Percentiles rank a stretch among this genome's conserved stretches.
These are phyloP conservation scores for Pyrus pyrifolia DNA, from an alignment of 306 rosid species.

Conservation along the genomic window DNA sequence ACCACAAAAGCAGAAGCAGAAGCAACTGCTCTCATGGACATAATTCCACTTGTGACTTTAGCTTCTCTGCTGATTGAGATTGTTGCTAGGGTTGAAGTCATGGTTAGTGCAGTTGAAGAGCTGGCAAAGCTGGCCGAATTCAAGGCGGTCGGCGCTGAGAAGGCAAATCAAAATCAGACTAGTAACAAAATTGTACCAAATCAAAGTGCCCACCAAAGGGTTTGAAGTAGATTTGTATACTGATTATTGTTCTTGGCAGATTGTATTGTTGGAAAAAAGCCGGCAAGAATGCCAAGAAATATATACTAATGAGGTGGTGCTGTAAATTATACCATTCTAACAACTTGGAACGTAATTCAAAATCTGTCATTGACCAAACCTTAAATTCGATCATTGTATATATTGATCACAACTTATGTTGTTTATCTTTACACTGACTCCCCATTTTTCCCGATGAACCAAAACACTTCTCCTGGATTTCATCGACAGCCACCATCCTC, in stretches of 20 bases:
- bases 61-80: constrained; percentile 57
- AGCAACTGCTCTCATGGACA: constrained; percentile 35
- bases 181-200: background rate
- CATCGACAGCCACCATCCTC: too few relatives aligned
- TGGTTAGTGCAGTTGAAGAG: constrained; percentile 48
- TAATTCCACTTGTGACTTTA: constrained; percentile 53
- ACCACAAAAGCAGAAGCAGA: background rate
- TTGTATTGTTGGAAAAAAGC: background rate
- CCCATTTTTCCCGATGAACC: too few relatives aligned
- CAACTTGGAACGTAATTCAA: background rate
- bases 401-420: too few relatives aligned
- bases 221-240: constrained; percentile 3
- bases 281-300: background rate
- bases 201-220: constrained; percentile 10
- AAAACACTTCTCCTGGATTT: too few relatives aligned
- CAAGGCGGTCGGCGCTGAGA: background rate
- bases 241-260: background rate
- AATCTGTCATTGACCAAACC: background rate
- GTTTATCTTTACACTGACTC: too few relatives aligned
- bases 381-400: background rate
- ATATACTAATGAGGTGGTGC: background rate
- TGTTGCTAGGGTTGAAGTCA: constrained; percentile 43
- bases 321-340: background rate
- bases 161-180: constrained; percentile 6
- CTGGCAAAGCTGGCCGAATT: constrained; percentile 44